Percentiles rank a stretch among this genome's conserved stretches.
These are phyloP conservation scores for Collybia nuda DNA, from an alignment of 768 basidiomycete species.

Conservation along the genomic window DNA sequence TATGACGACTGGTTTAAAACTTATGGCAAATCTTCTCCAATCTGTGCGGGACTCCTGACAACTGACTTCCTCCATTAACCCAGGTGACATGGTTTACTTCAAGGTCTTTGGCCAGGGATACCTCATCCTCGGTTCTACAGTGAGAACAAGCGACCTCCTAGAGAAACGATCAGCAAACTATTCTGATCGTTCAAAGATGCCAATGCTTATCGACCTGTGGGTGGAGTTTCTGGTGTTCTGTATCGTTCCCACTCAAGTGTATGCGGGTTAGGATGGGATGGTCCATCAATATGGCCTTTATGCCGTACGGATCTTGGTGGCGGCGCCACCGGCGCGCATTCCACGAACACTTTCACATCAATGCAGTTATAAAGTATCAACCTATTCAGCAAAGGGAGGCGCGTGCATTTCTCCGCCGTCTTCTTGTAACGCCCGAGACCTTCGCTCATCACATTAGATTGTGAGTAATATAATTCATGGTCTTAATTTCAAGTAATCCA, in stretches of 20 bases:
- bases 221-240: too few species aligned
- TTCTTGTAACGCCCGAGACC: slow-evolving; percentile 19
- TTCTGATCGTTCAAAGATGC: slow-evolving; percentile 25
- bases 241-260: background rate
- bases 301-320: slow-evolving; percentile 22
- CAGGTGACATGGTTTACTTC: slow-evolving; percentile 8
- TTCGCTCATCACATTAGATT: slow-evolving; percentile 22
- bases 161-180: slow-evolving; percentile 45
- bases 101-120: slow-evolving; percentile 7
- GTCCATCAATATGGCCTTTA: slow-evolving; percentile 11
- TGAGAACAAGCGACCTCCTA: slow-evolving; percentile 36
- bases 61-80: background rate
- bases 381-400: slow-evolving; percentile 18
- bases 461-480: slow-evolving; percentile 14
- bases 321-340: slow-evolving; percentile 20
- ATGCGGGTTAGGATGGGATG: slow-evolving; percentile 18
- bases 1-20: slow-evolving; percentile 6
- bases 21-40: background rate
- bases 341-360: slow-evolving; percentile 20
- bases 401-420: slow-evolving; percentile 17
- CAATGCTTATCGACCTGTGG: slow-evolving; percentile 15
- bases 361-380: slow-evolving; percentile 16
- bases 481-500: too few species aligned
- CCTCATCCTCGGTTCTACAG: slow-evolving; percentile 29
- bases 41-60: too few species aligned